Evolutionary conservation across 108 stramenopile genomes (phyloP), one percentile per base, ranked within the genome.

Genomic region (Skeletonema menzelii): DNA sequence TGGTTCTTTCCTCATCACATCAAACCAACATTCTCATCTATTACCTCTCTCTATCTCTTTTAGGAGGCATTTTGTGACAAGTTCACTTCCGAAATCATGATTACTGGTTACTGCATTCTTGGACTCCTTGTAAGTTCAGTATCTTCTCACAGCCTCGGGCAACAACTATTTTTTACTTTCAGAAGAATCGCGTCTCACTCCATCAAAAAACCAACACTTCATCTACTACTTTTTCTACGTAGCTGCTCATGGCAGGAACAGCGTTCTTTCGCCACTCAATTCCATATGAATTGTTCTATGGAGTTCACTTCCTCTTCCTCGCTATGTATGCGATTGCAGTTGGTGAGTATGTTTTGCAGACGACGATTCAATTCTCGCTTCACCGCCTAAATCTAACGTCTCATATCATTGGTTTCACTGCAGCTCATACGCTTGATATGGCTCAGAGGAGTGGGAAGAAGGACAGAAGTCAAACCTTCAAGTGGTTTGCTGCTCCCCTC

Each of bases 51-150:
- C n/a, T n/a, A n/a, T n/a, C n/a, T n/a, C n/a, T n/a, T n/a, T n/a
- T n/a, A n/a, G n/a, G 60, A 85, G 59, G 59, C 44, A 1, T 82
- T 82, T 58, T 85, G 84, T 32, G 77, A 71, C 56, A 85, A 85
- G 34, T 79, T 85, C 19, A 82, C 81, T n/a, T 61, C 67, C 8
- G 75, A 76, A 34, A 65, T 71, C 28, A 65, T 71, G 70, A 62
- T 71, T 8, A 61, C 70, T 24, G 84, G 84, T 3, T 82, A 82
- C 26, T 47, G 46, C n/a, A 85, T 85, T 28, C 44, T 85, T 13
- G 76, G 28, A 60, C 62, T n/a, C n/a, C 46, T 47, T 6, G 46
- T 47, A 47, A 47, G 17, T 47, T 19, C 11, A 31, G 35, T 0
- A 12, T 32, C 31, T 32, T 3, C 31, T 4, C 31, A 17, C 5